These are phyloP conservation scores for Trichoderma koningii DNA, from an alignment of 2,329 filamentous ascomycete species.

Conservation along the genomic window DNA sequence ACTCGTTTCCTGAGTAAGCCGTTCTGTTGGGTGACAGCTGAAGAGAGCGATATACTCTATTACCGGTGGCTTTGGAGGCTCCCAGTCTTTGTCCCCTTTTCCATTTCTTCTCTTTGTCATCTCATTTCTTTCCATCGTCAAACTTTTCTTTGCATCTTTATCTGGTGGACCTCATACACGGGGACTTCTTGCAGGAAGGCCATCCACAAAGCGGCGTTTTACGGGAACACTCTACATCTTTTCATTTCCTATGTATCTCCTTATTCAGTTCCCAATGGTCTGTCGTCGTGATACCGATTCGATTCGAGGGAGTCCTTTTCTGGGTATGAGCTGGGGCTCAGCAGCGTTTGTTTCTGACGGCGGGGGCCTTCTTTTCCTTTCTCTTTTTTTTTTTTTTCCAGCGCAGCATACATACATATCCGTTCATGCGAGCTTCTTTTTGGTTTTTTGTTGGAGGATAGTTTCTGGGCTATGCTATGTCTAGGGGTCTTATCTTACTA, in stretches of 20 bases:
- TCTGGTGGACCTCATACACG: not conserved
- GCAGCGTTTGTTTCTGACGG: constrained; percentile 9
- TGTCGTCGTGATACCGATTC: not conserved
- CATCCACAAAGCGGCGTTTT: constrained; percentile 16
- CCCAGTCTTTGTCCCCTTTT: not conserved
- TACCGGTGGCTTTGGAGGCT: too few species aligned
- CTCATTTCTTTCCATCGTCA: not conserved
- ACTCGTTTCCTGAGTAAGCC: not conserved
- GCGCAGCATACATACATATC: constrained; percentile 1
- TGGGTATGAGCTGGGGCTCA: constrained; percentile 18
- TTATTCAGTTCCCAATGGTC: too few species aligned
- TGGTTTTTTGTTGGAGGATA: constrained; percentile 1
- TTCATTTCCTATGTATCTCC: constrained; percentile 10
- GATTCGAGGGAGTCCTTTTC: constrained; percentile 12
- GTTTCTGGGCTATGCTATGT: not conserved
- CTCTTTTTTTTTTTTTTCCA: not conserved
- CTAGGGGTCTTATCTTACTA: not conserved
- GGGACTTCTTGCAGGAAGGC: not conserved
- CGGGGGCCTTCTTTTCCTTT: not conserved
- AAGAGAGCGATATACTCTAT: too few species aligned
- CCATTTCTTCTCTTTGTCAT: not conserved
- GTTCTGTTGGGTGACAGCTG: too few species aligned
- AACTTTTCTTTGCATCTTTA: not conserved
- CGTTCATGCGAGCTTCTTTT: not conserved
- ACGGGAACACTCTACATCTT: not conserved